Evolutionary conservation across 441 rosid genomes (phyloP).

Genomic region (Mallotus japonicus): DNA sequence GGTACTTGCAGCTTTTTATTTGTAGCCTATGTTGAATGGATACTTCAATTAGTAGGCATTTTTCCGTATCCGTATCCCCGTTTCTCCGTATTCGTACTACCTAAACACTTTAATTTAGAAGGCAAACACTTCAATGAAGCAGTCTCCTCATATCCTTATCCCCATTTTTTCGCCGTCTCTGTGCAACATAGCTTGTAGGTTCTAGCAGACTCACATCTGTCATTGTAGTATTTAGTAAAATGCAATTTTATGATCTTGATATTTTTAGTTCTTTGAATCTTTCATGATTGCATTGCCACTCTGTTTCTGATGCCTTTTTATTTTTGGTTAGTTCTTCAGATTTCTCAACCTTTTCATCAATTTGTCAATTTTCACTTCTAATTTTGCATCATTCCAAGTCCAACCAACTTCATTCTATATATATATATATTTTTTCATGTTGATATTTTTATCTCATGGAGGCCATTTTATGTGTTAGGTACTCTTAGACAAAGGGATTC

Average conservation of each 20-base stretch:
- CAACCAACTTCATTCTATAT: neutral
- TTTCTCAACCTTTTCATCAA: neutral
- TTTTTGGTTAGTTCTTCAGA: neutral
- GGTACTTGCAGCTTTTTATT: conserved; percentile 36
- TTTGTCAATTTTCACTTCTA: neutral
- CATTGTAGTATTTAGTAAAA: neutral
- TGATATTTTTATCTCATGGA: conserved; percentile 15
- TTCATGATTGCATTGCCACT: neutral
- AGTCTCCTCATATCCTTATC: too few relatives aligned
- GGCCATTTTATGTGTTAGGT: conserved; percentile 48
- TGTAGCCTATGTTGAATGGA: too few relatives aligned
- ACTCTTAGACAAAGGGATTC: conserved; percentile 41
- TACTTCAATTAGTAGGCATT: too few relatives aligned
- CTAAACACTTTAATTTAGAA: too few relatives aligned
- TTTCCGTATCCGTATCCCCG: too few relatives aligned
- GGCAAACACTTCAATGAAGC: too few relatives aligned
- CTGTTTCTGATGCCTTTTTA: neutral
- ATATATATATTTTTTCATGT: neutral
- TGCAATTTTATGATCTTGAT: neutral
- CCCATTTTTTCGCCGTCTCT: too few relatives aligned
- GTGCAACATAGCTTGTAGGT: too few relatives aligned
- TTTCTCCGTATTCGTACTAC: too few relatives aligned
- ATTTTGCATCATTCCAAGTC: neutral
- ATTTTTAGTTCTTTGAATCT: neutral
- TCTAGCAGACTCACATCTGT: neutral